These are phyloP conservation scores for Eutrema yunnanense DNA, from an alignment of 345 rosid species.

Conservation along the genomic window DNA sequence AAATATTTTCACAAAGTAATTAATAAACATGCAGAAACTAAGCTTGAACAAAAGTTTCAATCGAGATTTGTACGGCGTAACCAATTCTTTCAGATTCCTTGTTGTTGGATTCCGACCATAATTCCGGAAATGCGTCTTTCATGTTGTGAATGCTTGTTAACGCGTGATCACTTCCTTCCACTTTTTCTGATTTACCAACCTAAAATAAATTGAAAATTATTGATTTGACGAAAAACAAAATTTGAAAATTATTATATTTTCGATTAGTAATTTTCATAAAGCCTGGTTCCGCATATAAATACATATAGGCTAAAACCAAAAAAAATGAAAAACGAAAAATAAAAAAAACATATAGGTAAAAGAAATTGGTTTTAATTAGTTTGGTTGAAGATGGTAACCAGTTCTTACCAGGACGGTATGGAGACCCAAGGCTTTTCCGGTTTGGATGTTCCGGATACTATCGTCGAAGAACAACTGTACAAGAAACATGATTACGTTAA, in stretches of 20 bases:
- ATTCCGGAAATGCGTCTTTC: constrained; percentile 67
- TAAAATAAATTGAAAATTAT: constrained; percentile 10
- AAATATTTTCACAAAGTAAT: not conserved
- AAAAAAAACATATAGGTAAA: not conserved
- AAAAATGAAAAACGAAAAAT: no score
- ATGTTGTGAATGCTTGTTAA: constrained; percentile 78
- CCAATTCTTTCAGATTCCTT: constrained; percentile 35
- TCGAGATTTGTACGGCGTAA: constrained; percentile 36
- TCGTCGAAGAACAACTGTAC: constrained; percentile 85
- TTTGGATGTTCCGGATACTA: constrained; percentile 63
- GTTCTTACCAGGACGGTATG: constrained; percentile 69
- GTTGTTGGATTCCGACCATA: constrained; percentile 47
- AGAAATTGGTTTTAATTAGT: not conserved
- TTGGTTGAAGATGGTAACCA: not conserved
- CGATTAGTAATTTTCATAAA: not conserved
- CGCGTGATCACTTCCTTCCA: constrained; percentile 68
- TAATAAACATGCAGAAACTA: not conserved
- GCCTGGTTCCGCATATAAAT: not conserved
- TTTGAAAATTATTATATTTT: not conserved
- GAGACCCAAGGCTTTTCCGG: constrained; percentile 63
- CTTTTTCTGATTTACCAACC: constrained; percentile 65
- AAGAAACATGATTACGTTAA: not conserved
- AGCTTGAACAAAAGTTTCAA: constrained; percentile 58
- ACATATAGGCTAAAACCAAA: no score
- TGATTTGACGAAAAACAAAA: no score